Conservation (phyloP, 2,329 filamentous ascomycete species). For the Aspergillus thermomutatus region DNA sequence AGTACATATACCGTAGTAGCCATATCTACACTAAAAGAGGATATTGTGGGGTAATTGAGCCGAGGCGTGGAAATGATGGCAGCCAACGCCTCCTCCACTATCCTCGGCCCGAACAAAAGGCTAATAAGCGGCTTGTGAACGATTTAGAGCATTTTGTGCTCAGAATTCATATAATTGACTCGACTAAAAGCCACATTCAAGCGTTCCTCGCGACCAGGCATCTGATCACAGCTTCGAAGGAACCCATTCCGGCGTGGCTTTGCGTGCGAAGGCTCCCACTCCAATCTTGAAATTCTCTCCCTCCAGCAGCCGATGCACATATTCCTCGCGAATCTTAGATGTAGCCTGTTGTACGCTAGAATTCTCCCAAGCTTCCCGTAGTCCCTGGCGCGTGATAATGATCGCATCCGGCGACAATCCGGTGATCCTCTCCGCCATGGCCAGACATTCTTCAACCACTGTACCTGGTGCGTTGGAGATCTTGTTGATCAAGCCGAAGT, state of each 20-base stretch:
- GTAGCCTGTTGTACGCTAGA: conserved; percentile 60
- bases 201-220: background rate
- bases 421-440: conserved; percentile 58
- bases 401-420: conserved; percentile 70
- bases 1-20: background rate
- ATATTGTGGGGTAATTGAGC: background rate
- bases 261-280: conserved; percentile 60
- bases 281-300: conserved; percentile 91
- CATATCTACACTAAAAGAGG: background rate
- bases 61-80: no score
- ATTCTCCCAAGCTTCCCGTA: conserved; percentile 68
- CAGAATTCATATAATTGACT: background rate
- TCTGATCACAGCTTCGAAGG: conserved; percentile 13
- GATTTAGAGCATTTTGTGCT: background rate
- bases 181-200: no score
- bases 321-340: conserved; percentile 82
- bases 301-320: conserved; percentile 78
- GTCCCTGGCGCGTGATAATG: conserved; percentile 64
- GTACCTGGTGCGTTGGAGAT: conserved; percentile 65
- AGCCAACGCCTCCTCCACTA: background rate
- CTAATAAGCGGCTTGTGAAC: background rate
- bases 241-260: conserved; percentile 81
- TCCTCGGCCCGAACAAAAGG: background rate
- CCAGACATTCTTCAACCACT: conserved; percentile 70
- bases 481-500: conserved; percentile 66